Percentiles rank a stretch among this genome's conserved stretches.
Evolutionary conservation across 2,329 filamentous ascomycete species (phyloP).

Genomic region (Paraphaeosphaeria minitans): DNA sequence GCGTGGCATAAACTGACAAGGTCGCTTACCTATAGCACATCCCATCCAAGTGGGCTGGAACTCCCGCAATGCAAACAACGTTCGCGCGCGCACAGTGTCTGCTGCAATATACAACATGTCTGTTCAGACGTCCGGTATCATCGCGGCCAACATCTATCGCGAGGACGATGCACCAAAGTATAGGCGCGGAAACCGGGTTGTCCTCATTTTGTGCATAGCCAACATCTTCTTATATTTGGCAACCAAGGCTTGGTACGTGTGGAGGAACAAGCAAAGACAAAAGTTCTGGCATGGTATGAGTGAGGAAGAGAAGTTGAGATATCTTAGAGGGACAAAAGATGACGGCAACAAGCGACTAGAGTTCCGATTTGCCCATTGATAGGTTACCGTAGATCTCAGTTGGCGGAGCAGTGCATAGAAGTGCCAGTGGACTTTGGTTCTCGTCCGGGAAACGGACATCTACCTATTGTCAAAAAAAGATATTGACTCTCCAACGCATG

Average conservation of each 20-base stretch:
- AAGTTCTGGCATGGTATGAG: constrained; percentile 47
- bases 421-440: background rate
- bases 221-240: constrained; percentile 37
- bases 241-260: constrained; percentile 43
- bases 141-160: constrained; percentile 32
- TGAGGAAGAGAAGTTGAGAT: constrained; percentile 39
- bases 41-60: constrained; percentile 62
- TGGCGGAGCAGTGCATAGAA: background rate
- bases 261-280: constrained; percentile 35
- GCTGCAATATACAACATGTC: constrained; percentile 39
- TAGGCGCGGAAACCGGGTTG: constrained; percentile 21
- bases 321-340: constrained; percentile 43
- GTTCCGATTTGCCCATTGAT: constrained; percentile 17
- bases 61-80: constrained; percentile 64
- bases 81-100: constrained; percentile 65
- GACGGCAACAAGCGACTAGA: constrained; percentile 41
- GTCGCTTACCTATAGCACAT: constrained; percentile 31
- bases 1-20: constrained; percentile 48
- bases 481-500: no score
- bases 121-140: constrained; percentile 31
- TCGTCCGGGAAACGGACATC: no score
- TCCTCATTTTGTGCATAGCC: constrained; percentile 25
- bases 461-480: no score
- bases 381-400: background rate
- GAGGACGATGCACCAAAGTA: constrained; percentile 30